A percentile compares a stretch with the other conserved stretches of the same genome.
These are phyloP conservation scores for Microglena sp. DNA, from an alignment of 139 green algal species.

Conservation along the genomic window DNA sequence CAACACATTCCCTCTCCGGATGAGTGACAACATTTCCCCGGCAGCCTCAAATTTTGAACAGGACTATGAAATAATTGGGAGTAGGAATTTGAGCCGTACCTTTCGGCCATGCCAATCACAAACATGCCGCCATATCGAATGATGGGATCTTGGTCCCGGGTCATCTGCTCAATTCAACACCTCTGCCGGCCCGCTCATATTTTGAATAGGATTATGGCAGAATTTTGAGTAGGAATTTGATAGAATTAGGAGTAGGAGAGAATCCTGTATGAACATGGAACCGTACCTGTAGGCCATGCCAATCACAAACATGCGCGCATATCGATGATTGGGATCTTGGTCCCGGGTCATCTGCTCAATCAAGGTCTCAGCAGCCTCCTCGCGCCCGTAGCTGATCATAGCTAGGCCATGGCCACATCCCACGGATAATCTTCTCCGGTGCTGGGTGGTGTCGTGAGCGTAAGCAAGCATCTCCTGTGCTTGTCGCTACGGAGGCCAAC, in stretches of 20 bases:
- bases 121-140: constrained; percentile 91
- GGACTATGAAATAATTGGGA: no score
- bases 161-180: constrained; percentile 18
- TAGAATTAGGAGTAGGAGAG: no score
- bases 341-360: constrained; percentile 79
- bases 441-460: constrained; percentile 92
- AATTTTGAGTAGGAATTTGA: no score
- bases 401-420: constrained; percentile 3
- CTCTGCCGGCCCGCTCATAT: no score
- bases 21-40: no score
- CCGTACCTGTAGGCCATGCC: constrained; percentile 94
- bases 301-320: constrained; percentile 86
- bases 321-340: constrained; percentile 75
- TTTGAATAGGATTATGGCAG: no score
- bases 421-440: constrained; percentile 90
- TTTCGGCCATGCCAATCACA: constrained; percentile 86
- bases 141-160: constrained; percentile 56
- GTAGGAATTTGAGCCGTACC: no score
- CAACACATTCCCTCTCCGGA: no score
- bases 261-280: no score
- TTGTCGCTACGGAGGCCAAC: constrained; percentile 65
- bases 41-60: no score
- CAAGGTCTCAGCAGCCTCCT: constrained; percentile 87
- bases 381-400: constrained; percentile 66
- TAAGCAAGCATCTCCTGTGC: constrained; percentile 88